Evolutionary conservation across 2,329 filamentous ascomycete genomes (phyloP).

Genomic region (Pseudogymnoascus sp.): DNA sequence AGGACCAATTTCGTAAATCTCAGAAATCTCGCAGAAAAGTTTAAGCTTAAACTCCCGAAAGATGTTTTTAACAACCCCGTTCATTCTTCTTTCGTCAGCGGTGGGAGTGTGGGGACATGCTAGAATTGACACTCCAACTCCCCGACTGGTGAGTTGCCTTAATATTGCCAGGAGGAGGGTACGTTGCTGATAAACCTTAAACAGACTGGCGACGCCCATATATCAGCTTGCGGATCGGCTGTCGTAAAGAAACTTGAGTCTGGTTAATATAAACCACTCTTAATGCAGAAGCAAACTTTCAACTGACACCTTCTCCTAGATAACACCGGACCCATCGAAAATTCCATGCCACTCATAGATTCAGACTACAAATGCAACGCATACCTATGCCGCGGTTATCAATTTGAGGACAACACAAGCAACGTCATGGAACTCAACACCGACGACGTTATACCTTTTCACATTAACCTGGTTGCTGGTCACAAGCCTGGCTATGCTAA

Average conservation of each 20-base stretch:
- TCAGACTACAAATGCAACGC: conserved; percentile 29
- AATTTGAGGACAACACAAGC: conserved; percentile 36
- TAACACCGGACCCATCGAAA: not conserved
- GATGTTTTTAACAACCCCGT: not conserved
- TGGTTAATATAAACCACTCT: not conserved
- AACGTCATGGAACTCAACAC: conserved; percentile 35
- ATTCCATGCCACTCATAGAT: not conserved
- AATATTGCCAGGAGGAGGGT: not conserved
- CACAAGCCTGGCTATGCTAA: not conserved
- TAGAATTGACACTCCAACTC: not conserved
- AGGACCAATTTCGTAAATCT: not conserved
- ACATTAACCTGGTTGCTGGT: conserved; percentile 33
- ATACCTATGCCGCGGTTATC: conserved; percentile 40
- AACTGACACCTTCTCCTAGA: not conserved
- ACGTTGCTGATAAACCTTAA: not conserved
- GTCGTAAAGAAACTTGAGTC: not conserved
- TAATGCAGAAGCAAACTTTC: not conserved
- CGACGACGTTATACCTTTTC: conserved; percentile 29
- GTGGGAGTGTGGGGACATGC: not conserved
- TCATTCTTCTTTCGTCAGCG: not conserved
- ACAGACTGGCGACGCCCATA: not conserved
- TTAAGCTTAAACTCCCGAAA: not conserved
- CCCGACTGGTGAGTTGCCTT: not conserved
- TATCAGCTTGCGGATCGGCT: not conserved
- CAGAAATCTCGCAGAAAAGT: not conserved